Conservation (phyloP, 176 grass and related monocot species). For the Carex pumila region DNA sequence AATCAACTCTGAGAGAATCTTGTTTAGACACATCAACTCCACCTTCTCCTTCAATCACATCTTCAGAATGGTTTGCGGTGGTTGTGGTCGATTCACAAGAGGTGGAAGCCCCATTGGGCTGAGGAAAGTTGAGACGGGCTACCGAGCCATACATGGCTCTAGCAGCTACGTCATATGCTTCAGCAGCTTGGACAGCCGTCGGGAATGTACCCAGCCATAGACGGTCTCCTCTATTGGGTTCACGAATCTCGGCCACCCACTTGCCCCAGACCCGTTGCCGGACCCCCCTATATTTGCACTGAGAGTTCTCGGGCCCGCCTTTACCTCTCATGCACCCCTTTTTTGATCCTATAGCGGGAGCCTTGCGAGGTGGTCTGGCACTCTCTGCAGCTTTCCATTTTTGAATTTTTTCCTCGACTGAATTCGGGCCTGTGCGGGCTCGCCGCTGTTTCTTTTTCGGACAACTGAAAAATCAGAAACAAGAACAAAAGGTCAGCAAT, state of each 20-base stretch:
- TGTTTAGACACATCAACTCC: neutral
- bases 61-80: constrained; percentile 20
- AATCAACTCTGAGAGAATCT: neutral
- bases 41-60: neutral
- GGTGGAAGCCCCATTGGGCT: neutral
- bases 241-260: constrained; percentile 92
- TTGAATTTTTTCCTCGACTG: constrained; percentile 46
- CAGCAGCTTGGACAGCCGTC: constrained; percentile 45
- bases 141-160: constrained; percentile 70
- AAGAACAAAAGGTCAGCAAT: neutral
- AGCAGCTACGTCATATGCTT: constrained; percentile 82
- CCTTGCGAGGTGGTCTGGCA: constrained; percentile 23
- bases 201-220: constrained; percentile 89
- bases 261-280: constrained; percentile 91
- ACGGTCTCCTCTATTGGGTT: constrained; percentile 55
- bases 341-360: constrained; percentile 85
- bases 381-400: constrained; percentile 30
- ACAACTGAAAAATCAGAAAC: neutral
- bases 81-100: constrained; percentile 43
- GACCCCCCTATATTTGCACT: constrained; percentile 64
- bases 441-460: constrained; percentile 60
- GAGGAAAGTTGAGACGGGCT: constrained; percentile 56
- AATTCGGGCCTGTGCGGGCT: constrained; percentile 3
- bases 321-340: constrained; percentile 97
- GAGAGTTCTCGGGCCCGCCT: constrained; percentile 73